Evolutionary conservation across 371 early-diverging fungal species (phyloP), one percentile per base, ranked within the genome.

Genomic region (Apophysomyces ossiformis): DNA sequence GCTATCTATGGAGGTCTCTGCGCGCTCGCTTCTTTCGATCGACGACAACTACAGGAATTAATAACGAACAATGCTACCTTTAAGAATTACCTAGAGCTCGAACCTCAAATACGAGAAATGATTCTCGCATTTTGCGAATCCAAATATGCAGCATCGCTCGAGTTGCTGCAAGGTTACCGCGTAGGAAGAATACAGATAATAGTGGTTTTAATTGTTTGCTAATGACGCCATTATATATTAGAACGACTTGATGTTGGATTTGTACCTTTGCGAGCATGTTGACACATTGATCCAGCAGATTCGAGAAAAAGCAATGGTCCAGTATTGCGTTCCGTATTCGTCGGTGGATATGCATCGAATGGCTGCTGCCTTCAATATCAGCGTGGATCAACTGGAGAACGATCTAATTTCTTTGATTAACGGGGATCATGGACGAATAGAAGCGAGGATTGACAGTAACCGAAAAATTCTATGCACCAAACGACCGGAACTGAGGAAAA

Each of bases 381-480:
- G 70, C 8, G 82, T 91, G 0, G 69, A 81, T 13, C 72, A 71
- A 9, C 69, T 95, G n/a, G 94, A 94, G 76, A 74, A 75, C 13
- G 90, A 93, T 71, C 72, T 94, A 18, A 87, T 86, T 0, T 68
- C 65, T 7, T 69, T 95, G 62, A 94, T 95, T 66, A 64, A 71
- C 21, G 71, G 72, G 7, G 85, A 84, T 35, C 85, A 88, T 50
- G 73, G 85, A 35, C 71, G 64, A 9, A 88, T 95, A 44, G 70
- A 86, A 58, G 93, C 92, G 16, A 71, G 94, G 16, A 93, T 95
- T 61, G 95, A 95, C 71, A 90, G 89, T 60, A 92, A 93, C 72
- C 86, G 89, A 72, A 95, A 94, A 76, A 77, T 89, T 18, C 66
- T 93, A 41, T 68, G 80, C 59, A 81, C 88, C 60, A 90, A 89